Conservation (phyloP, 2,329 filamentous ascomycete species). For the Pseudogymnoascus sp. region DNA sequence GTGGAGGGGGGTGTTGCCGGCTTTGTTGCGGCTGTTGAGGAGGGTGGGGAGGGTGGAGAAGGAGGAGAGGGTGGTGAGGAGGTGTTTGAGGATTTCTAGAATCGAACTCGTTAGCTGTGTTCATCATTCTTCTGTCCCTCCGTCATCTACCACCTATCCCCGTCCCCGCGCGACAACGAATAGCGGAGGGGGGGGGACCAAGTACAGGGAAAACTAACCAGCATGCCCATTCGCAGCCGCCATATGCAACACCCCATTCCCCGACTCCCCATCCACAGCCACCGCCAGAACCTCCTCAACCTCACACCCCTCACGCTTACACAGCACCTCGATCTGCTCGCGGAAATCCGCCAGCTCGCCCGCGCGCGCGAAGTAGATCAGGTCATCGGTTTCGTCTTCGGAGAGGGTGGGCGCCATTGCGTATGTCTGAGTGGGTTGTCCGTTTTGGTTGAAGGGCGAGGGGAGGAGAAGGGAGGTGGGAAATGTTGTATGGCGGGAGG, state of each 20-base stretch:
- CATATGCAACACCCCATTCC: slow-evolving; percentile 79
- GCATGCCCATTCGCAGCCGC: slow-evolving; percentile 82
- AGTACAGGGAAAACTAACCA: slow-evolving; percentile 46
- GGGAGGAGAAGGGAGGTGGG: neutral
- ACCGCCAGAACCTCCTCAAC: slow-evolving; percentile 57
- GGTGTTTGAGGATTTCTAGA: slow-evolving; percentile 36
- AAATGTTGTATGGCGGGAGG: neutral
- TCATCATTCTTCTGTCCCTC: neutral
- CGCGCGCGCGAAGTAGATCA: slow-evolving; percentile 75
- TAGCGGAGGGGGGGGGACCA: neutral
- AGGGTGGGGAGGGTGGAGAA: slow-evolving; percentile 33
- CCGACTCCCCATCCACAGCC: slow-evolving; percentile 65
- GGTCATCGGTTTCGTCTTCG: slow-evolving; percentile 80
- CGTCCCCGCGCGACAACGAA: neutral
- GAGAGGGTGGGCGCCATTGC: slow-evolving; percentile 38
- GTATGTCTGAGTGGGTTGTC: neutral
- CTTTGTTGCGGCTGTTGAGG: slow-evolving; percentile 63
- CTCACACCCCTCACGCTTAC: slow-evolving; percentile 45
- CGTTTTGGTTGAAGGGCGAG: neutral
- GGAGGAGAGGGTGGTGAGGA: slow-evolving; percentile 35
- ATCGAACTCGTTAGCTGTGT: neutral
- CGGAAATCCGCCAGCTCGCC: slow-evolving; percentile 67
- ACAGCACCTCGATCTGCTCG: slow-evolving; percentile 47
- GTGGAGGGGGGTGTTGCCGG: slow-evolving; percentile 85
- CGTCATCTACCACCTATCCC: neutral